A percentile compares a stretch with the other conserved stretches of the same genome.
These are phyloP conservation scores for Discostella pseudostelligera DNA, from an alignment of 108 stramenopile genomes.

Conservation along the genomic window DNA sequence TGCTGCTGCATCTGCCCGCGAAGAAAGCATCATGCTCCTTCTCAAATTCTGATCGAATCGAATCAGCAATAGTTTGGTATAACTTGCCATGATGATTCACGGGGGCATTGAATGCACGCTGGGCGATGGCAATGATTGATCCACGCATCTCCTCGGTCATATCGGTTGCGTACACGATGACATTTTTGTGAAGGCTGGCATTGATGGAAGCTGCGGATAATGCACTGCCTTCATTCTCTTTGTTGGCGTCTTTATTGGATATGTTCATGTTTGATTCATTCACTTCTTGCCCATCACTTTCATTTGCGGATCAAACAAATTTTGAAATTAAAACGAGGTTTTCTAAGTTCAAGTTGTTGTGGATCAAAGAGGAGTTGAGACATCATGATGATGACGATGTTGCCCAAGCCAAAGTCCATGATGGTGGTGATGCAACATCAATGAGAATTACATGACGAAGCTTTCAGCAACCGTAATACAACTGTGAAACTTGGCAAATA, in stretches of 20 bases:
- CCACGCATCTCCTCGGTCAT: constrained; percentile 29
- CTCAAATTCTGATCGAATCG: constrained; percentile 19
- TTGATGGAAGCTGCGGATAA: constrained; percentile 1
- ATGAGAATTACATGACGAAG: no score
- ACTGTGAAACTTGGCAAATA: no score
- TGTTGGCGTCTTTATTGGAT: constrained; percentile 9
- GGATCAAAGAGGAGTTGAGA: no score
- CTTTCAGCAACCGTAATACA: no score
- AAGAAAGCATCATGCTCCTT: constrained; percentile 2
- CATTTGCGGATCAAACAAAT: no score
- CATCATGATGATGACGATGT: no score
- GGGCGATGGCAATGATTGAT: constrained; percentile 20
- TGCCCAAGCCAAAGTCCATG: no score
- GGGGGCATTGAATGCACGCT: constrained; percentile 16
- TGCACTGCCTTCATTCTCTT: constrained; percentile 10
- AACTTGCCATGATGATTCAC: constrained; percentile 18
- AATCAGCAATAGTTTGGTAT: constrained; percentile 23
- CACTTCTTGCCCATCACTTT: no score
- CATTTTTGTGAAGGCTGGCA: constrained; percentile 4
- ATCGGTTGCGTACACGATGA: constrained; percentile 17
- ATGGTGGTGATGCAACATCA: no score
- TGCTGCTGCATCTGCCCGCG: constrained; percentile 6
- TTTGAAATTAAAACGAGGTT: no score
- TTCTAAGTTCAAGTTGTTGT: no score
- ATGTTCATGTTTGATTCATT: not conserved